Evolutionary conservation across 208 protist genomes (phyloP), one percentile per base, ranked within the genome.

Genomic region (Strigomonas culicis): DNA sequence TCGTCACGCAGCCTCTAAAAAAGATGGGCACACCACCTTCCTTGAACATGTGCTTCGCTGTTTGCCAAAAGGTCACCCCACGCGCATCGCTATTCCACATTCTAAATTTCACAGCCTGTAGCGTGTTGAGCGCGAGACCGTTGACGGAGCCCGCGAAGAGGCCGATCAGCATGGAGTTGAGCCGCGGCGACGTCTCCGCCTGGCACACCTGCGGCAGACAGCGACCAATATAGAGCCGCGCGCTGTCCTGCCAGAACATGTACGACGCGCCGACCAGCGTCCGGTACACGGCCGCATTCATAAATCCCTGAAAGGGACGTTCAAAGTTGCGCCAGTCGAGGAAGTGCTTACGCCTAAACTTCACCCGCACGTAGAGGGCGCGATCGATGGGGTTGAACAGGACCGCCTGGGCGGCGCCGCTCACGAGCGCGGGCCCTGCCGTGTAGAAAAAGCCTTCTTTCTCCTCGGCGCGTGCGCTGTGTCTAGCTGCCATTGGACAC

Each of bases 321-420:
- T 92, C 84, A 77, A 94, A 96, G 56, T 96, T 96, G 4, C 85
- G 77, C 57, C 73, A 68, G 68, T 94, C 91, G 15, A 94, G 69
- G 72, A 94, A 94, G 28, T 62, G 74, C 0, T 68, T 7, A 13
- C 91, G 80, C 1, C 91, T 86, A 67, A 74, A 76, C 52, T 86
- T 81, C 11, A 96, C 88, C 7, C 91, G 80, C 25, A 96, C 80
- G 70, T 96, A 96, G n/a, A 96, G 76, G 0, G 91, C 91, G 10
- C 88, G 82, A 68, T 96, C 91, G 50, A 93, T 80, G 0, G 91
- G 91, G 57, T 96, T 96, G 68, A 96, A 96, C 2, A 96, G 52
- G 43, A 94, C 75, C n/a, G 91, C 83, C 64, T 96, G 91, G 15
- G 77, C 72, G 2, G 91, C 88, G 21, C 88, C 91, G 34, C 81